These are phyloP conservation scores for Colletotrichum lupini DNA, from an alignment of 2,329 filamentous ascomycete species.

Conservation along the genomic window DNA sequence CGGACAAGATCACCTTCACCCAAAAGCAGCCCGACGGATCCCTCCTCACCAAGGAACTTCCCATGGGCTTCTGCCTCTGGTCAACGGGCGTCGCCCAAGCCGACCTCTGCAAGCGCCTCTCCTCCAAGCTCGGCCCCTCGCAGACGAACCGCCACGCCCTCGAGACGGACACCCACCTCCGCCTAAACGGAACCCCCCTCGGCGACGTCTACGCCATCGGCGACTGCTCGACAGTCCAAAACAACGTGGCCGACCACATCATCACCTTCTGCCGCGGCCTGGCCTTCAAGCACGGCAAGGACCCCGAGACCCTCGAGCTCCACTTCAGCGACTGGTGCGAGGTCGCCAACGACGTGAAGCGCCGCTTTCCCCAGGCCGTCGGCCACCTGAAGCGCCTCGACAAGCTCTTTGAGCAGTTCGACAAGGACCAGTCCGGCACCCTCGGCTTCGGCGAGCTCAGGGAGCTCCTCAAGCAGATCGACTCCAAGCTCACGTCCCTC, in stretches of 20 bases:
- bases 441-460: constrained; percentile 93
- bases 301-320: constrained; percentile 88
- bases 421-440: constrained; percentile 91
- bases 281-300: constrained; percentile 90
- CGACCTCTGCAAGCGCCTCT: constrained; percentile 80
- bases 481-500: constrained; percentile 91
- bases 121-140: constrained; percentile 76
- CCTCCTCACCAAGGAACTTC: constrained; percentile 88
- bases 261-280: constrained; percentile 88
- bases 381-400: constrained; percentile 90
- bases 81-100: constrained; percentile 94
- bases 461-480: constrained; percentile 90
- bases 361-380: constrained; percentile 89
- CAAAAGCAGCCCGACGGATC: constrained; percentile 82
- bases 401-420: constrained; percentile 90
- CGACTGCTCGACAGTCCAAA: constrained; percentile 96
- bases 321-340: constrained; percentile 89
- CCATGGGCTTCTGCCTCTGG: constrained; percentile 97
- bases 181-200: constrained; percentile 86
- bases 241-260: constrained; percentile 94
- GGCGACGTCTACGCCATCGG: constrained; percentile 97
- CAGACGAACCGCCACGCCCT: constrained; percentile 93
- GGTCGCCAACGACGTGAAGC: constrained; percentile 85
- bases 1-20: constrained; percentile 88
- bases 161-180: constrained; percentile 93